A percentile compares a stretch with the other conserved stretches of the same genome.
phyloP scores from a whole-genome alignment of 257 asterid species.

The Solanum dulcamara region DNA sequence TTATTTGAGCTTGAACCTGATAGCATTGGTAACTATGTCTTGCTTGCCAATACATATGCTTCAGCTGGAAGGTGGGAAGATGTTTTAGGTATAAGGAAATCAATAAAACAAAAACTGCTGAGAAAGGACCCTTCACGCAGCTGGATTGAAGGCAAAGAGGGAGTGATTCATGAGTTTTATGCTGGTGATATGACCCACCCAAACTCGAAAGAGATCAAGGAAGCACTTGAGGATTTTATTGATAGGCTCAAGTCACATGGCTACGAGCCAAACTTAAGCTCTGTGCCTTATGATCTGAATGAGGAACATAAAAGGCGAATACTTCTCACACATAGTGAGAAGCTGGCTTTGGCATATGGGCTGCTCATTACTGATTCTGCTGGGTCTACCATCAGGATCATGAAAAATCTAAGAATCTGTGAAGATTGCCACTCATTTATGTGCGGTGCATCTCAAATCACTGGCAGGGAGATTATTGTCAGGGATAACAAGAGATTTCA shows the following conservation, averaged over 20 bases:
- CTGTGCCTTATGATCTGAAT: constrained; percentile 45
- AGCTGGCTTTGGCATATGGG: constrained; percentile 53
- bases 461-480: constrained; percentile 47
- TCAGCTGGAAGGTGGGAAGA: constrained; percentile 69
- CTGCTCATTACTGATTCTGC: constrained; percentile 20
- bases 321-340: constrained; percentile 66
- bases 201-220: constrained; percentile 28
- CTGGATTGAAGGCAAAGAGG: constrained; percentile 69
- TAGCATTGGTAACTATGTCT: constrained; percentile 54
- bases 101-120: constrained; percentile 38
- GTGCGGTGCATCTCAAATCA: constrained; percentile 45
- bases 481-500: constrained; percentile 89
- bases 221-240: constrained; percentile 23
- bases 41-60: constrained; percentile 64
- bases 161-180: constrained; percentile 53
- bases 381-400: constrained; percentile 37
- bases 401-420: constrained; percentile 74
- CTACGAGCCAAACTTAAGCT: constrained; percentile 38
- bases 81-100: constrained; percentile 37
- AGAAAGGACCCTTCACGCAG: constrained; percentile 55
- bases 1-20: constrained; percentile 63
- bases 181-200: constrained; percentile 60
- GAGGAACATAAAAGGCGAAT: constrained; percentile 57
- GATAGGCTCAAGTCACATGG: constrained; percentile 30
- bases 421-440: constrained; percentile 76